Percentiles rank a stretch among this genome's conserved stretches.
phyloP scores from a whole-genome alignment of 1,284 basidiomycete species.

The Puccinia triticina region DNA sequence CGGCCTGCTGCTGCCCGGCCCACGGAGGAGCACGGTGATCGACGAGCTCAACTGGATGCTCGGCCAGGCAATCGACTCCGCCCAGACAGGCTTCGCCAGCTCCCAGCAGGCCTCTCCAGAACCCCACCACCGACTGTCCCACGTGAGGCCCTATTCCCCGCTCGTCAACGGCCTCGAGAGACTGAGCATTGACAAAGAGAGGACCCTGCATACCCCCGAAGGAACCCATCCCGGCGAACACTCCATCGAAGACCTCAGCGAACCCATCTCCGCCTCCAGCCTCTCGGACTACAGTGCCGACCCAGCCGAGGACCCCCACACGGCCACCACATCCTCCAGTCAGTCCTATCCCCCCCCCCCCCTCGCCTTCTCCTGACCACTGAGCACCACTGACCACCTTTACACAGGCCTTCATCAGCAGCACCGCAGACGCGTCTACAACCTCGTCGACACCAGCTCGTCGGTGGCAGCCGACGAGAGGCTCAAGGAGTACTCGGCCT shows the following conservation, averaged over 20 bases:
- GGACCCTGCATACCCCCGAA: background rate
- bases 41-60: slow-evolving; percentile 46
- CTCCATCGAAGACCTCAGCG: background rate
- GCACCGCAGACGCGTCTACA: slow-evolving; percentile 2
- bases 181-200: background rate
- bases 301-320: background rate
- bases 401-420: background rate
- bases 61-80: slow-evolving; percentile 42
- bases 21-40: slow-evolving; percentile 10
- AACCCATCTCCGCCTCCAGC: slow-evolving; percentile 13
- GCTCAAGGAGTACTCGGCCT: background rate
- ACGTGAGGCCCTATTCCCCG: background rate
- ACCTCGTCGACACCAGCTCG: background rate
- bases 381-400: no score
- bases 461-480: background rate
- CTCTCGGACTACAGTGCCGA: slow-evolving; percentile 38
- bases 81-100: slow-evolving; percentile 15
- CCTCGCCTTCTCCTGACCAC: no score
- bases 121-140: background rate
- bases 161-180: background rate
- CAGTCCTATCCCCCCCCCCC: no score
- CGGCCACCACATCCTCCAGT: background rate
- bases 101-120: background rate
- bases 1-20: background rate
- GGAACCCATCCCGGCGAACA: background rate